Conservation (phyloP, 2,329 filamentous ascomycete genomes). For the Pyrenochaeta sp. region DNA sequence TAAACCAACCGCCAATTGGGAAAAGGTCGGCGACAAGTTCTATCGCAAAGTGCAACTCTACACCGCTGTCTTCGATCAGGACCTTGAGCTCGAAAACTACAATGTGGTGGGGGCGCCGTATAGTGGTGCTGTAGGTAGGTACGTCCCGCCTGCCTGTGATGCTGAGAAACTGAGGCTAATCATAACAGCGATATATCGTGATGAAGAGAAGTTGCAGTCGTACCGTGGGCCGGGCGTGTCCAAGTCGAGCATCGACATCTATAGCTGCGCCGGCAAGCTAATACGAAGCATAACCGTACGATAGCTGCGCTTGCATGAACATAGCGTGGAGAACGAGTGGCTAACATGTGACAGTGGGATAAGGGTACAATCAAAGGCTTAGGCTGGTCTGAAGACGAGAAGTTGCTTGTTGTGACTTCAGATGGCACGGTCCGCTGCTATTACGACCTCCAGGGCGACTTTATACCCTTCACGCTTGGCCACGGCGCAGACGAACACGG, state of each 20-base stretch:
- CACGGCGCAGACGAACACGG: slow-evolving; percentile 87
- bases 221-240: slow-evolving; percentile 75
- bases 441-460: slow-evolving; percentile 91
- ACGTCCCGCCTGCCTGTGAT: slow-evolving; percentile 17
- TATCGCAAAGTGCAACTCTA: slow-evolving; percentile 96
- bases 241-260: slow-evolving; percentile 90
- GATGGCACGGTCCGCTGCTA: slow-evolving; percentile 93
- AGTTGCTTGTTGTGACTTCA: slow-evolving; percentile 83
- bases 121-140: slow-evolving; percentile 86
- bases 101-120: slow-evolving; percentile 90
- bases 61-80: slow-evolving; percentile 89
- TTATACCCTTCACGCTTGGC: slow-evolving; percentile 91
- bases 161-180: slow-evolving; percentile 32
- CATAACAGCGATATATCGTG: slow-evolving; percentile 80
- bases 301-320: slow-evolving; percentile 1
- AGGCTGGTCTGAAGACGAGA: slow-evolving; percentile 97
- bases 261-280: slow-evolving; percentile 89
- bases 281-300: slow-evolving; percentile 76
- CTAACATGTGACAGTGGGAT: slow-evolving; percentile 72
- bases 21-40: slow-evolving; percentile 89
- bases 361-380: slow-evolving; percentile 86
- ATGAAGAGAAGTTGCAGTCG: slow-evolving; percentile 83
- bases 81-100: slow-evolving; percentile 95
- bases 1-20: slow-evolving; percentile 88
- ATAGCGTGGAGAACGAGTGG: slow-evolving; percentile 2